phyloP scores from a whole-genome alignment of 352 stramenopile species.

The Globisporangium acanthophoron region DNA sequence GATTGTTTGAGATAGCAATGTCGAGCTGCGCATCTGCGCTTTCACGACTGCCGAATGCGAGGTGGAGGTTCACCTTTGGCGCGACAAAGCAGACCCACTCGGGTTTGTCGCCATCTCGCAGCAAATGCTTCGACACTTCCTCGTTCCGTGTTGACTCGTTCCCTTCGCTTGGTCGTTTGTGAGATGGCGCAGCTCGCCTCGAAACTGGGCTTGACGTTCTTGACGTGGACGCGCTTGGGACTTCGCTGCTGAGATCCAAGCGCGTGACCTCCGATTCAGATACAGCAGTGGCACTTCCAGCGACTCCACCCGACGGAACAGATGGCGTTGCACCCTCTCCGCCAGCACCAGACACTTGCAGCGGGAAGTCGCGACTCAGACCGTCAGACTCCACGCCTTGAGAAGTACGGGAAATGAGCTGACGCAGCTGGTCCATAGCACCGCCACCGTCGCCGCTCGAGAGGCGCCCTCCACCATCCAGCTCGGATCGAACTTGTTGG shows the following conservation, averaged over 20 bases:
- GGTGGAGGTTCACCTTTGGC: slow-evolving; percentile 37
- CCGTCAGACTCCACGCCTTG: slow-evolving; percentile 2
- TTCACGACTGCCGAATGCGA: slow-evolving; percentile 38
- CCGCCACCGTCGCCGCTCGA: slow-evolving; percentile 9
- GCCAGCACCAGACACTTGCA: background rate
- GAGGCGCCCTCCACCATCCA: background rate
- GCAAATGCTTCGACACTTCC: slow-evolving; percentile 15
- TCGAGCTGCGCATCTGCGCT: slow-evolving; percentile 11
- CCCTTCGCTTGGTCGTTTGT: slow-evolving; percentile 1
- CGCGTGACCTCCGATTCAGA: background rate
- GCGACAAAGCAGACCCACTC: slow-evolving; percentile 31
- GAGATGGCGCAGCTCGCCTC: background rate
- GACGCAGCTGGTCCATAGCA: slow-evolving; percentile 51
- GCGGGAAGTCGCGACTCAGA: background rate
- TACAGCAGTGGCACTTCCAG: background rate
- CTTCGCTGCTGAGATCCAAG: slow-evolving; percentile 4
- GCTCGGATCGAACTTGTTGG: slow-evolving; percentile 23
- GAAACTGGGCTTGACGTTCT: slow-evolving; percentile 12
- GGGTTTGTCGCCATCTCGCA: slow-evolving; percentile 20
- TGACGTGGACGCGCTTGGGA: slow-evolving; percentile 4
- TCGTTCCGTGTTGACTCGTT: slow-evolving; percentile 9
- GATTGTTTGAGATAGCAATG: slow-evolving; percentile 2
- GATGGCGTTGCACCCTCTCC: background rate
- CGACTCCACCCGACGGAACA: background rate
- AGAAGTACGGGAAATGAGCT: slow-evolving; percentile 38